Conservation (phyloP, 164 flowering plant species). For the Annona squamosa region DNA sequence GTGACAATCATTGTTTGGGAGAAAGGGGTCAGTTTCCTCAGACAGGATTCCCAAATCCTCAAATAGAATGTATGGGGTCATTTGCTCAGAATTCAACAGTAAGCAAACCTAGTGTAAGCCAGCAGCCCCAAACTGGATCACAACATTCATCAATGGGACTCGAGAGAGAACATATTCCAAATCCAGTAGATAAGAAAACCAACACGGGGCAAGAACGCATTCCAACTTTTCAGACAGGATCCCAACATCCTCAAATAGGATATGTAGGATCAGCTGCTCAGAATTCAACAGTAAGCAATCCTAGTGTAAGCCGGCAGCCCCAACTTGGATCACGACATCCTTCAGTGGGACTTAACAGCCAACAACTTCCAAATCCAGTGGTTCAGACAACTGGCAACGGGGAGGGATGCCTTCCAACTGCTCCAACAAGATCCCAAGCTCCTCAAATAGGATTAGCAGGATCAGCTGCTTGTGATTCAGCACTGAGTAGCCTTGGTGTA, state of each 20-base stretch:
- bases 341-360: neutral
- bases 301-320: neutral
- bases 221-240: neutral
- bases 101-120: neutral
- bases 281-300: neutral
- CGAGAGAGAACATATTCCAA: too few relatives aligned
- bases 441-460: neutral
- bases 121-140: neutral
- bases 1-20: neutral
- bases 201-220: too few relatives aligned
- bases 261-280: neutral
- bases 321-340: neutral
- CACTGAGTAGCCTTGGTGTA: neutral
- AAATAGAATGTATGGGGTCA: neutral
- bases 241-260: neutral
- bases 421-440: neutral
- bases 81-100: slow-evolving; percentile 1
- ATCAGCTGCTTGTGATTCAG: neutral
- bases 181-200: too few relatives aligned
- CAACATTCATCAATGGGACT: neutral
- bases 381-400: neutral
- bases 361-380: slow-evolving; percentile 2
- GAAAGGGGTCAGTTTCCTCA: neutral
- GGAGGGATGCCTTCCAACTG: neutral
- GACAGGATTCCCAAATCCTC: neutral